A percentile compares a stretch with the other conserved stretches of the same genome.
phyloP scores from a whole-genome alignment of 306 rosid genomes.

The Rubus parviflorus region DNA sequence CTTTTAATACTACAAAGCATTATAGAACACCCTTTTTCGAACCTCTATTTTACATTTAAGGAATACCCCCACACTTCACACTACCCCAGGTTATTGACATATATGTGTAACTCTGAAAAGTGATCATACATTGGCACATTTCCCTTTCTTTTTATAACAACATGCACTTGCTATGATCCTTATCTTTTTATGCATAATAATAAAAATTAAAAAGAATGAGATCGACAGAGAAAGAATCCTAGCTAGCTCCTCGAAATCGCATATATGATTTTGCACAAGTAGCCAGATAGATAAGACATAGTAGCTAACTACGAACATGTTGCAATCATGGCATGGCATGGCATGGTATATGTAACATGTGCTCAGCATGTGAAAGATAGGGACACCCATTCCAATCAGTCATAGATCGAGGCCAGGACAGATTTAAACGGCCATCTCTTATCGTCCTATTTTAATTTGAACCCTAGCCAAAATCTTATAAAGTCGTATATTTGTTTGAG shows the following conservation, averaged over 20 bases:
- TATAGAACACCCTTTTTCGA: too few relatives aligned
- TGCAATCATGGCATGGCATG: neutral
- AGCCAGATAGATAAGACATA: constrained; percentile 12
- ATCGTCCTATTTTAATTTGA: too few relatives aligned
- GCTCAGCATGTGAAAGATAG: constrained; percentile 12
- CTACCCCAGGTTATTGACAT: too few relatives aligned
- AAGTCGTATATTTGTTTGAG: too few relatives aligned
- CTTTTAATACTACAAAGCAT: too few relatives aligned
- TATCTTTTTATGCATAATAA: neutral
- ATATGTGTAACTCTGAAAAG: too few relatives aligned
- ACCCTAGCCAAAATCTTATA: too few relatives aligned
- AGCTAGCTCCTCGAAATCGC: neutral
- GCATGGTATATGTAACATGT: neutral
- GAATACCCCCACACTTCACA: too few relatives aligned
- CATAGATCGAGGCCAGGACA: neutral
- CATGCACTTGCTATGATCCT: neutral
- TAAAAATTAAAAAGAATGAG: neutral
- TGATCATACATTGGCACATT: too few relatives aligned
- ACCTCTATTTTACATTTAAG: too few relatives aligned
- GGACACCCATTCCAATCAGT: constrained; percentile 9
- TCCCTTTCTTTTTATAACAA: too few relatives aligned
- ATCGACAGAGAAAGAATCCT: neutral
- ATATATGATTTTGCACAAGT: neutral
- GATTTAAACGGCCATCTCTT: too few relatives aligned
- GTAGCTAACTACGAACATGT: constrained; percentile 9